Percentiles rank a stretch among this genome's conserved stretches.
phyloP scores from a whole-genome alignment of 2,329 filamentous ascomycete species.

The Mycosphaerella arachidis region DNA sequence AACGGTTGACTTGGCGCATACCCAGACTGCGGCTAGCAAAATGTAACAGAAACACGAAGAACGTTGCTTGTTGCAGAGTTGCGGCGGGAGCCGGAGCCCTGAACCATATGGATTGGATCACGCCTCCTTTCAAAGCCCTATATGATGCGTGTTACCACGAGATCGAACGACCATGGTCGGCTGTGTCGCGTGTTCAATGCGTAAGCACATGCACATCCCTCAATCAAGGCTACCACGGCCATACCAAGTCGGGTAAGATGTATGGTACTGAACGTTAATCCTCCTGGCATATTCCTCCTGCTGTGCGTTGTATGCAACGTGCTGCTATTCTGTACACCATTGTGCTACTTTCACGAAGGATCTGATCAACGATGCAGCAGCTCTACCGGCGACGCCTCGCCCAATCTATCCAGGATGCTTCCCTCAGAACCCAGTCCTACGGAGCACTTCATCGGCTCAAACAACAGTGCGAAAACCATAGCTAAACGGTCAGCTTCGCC shows the following conservation, averaged over 20 bases:
- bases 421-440: background rate
- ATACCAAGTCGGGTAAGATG: background rate
- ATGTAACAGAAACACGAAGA: background rate
- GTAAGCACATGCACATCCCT: background rate
- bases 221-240: background rate
- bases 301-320: background rate
- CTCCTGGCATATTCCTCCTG: background rate
- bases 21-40: constrained; percentile 2
- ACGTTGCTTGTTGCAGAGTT: background rate
- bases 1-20: constrained; percentile 11
- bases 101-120: background rate
- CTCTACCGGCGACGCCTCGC: background rate
- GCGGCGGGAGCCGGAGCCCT: background rate
- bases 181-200: background rate
- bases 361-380: background rate
- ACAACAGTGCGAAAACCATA: constrained; percentile 9
- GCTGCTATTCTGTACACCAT: background rate
- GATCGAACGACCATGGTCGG: background rate
- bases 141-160: background rate
- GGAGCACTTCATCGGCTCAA: background rate
- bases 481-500: constrained; percentile 10
- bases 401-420: background rate
- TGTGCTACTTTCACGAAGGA: background rate
- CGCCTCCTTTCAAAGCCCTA: background rate
- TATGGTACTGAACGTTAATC: background rate